Evolutionary conservation across 2,329 filamentous ascomycete species (phyloP), one percentile per base, ranked within the genome.

Genomic region (Phaeosphaeria sp.): DNA sequence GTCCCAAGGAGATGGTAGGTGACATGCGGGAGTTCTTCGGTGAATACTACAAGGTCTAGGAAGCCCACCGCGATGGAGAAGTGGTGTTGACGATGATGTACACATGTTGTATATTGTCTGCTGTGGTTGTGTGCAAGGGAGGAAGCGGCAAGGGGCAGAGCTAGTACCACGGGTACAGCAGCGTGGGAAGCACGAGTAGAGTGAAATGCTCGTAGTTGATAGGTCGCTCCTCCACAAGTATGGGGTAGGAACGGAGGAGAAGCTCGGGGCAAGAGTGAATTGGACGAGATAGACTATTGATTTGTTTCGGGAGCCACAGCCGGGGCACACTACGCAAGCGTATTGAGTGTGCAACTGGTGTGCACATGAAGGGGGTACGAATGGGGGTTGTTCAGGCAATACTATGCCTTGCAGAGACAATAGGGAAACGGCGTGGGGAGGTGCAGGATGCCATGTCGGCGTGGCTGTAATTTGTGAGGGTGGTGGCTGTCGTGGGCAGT

Each of bases 1-100:
- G 65, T 55, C 69, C 60, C 9, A 47, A 65, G 1, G 60, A 71
- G 55, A 68, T 69, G 64, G 59, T 67, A 4, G 52, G 42, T 20
- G 67, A 72, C 46, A 58, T 69, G 59, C 62, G 66, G 15, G 66
- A 67, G 43, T 69, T 70, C 36, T 65, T 67, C 52, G 60, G 62
- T 13, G 41, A 59, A 43, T 59, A 52, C 47, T 63, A 59, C 36
- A 46, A 60, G 42, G 52, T 52, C 23, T 66, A 50, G 41, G 25
- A 41, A 6, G 15, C 5, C 13, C 5, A 6, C 15, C 36, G n/a
- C 36, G 3, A 13, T 13, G 36, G 36, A 41, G n/a, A 27, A 27
- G 25, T 27, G 36, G 36, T 17, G n/a, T 41, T 41, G 36, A 17
- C 15, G 36, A 21, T 43, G 3, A 6, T 18, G 20, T 18, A 43